A percentile compares a stretch with the other conserved stretches of the same genome.
Evolutionary conservation across 805 yeast genomes (phyloP).

Genomic region (Danielia oregonensis): DNA sequence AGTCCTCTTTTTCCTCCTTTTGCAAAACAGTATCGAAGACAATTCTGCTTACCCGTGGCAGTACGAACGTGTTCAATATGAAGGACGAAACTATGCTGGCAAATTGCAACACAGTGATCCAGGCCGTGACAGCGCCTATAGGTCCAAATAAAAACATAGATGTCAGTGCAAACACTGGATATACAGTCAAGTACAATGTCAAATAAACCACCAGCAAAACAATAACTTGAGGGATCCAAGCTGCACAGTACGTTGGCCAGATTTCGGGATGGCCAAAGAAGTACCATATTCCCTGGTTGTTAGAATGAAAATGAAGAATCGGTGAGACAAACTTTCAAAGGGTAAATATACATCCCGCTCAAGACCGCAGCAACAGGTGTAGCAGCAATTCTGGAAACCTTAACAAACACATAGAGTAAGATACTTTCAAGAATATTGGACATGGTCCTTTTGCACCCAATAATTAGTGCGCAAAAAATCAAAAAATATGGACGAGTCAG

Average conservation of each 20-base stretch:
- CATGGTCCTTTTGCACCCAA: neutral
- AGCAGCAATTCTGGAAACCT: neutral
- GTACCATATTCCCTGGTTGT: slow-evolving; percentile 11
- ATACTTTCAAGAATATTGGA: neutral
- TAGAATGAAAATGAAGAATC: neutral
- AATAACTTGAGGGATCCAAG: slow-evolving; percentile 43
- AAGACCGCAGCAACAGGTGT: neutral
- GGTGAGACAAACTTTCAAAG: slow-evolving; percentile 2
- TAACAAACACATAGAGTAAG: neutral
- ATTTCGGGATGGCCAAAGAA: slow-evolving; percentile 32
- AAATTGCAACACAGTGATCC: slow-evolving; percentile 42
- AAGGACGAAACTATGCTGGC: slow-evolving; percentile 39
- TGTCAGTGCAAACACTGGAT: slow-evolving; percentile 42
- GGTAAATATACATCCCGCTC: slow-evolving; percentile 1
- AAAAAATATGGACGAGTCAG: slow-evolving; percentile 61
- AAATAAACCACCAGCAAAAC: slow-evolving; percentile 35
- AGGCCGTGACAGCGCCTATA: slow-evolving; percentile 43
- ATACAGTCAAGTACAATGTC: slow-evolving; percentile 34
- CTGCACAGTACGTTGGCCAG: slow-evolving; percentile 45
- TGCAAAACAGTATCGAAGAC: slow-evolving; percentile 48
- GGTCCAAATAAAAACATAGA: slow-evolving; percentile 48
- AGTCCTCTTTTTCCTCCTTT: slow-evolving; percentile 42
- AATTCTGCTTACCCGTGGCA: slow-evolving; percentile 45
- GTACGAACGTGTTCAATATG: slow-evolving; percentile 38
- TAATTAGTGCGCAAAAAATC: slow-evolving; percentile 3